Conservation (phyloP, 129 eudicot genomes). For the Flaveria trinervia region DNA sequence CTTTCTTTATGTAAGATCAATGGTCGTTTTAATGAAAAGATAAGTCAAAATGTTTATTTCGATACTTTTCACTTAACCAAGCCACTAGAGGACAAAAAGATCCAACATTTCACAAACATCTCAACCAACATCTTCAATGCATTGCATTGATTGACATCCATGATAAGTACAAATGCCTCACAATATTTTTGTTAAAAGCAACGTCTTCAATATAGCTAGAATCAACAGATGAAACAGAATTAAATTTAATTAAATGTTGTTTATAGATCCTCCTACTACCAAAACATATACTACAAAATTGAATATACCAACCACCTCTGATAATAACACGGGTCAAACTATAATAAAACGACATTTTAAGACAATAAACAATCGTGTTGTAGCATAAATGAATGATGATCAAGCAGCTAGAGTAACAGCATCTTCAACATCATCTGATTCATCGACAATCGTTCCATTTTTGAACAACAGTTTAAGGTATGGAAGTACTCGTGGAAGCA, state of each 20-base stretch:
- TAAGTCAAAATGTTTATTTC: no score
- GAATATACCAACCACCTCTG: neutral
- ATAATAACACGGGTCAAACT: neutral
- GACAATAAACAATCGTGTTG: neutral
- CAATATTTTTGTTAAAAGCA: neutral
- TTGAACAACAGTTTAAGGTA: slow-evolving; percentile 64
- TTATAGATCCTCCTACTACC: neutral
- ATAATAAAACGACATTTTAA: no score
- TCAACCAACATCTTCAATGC: neutral
- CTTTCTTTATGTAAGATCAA: no score
- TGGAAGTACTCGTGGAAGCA: slow-evolving; percentile 75
- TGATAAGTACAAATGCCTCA: slow-evolving; percentile 8
- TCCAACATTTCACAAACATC: neutral
- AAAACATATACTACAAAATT: slow-evolving; percentile 12
- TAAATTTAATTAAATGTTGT: neutral
- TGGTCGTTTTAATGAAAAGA: no score
- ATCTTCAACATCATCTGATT: slow-evolving; percentile 47
- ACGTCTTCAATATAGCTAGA: neutral
- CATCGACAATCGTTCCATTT: slow-evolving; percentile 59
- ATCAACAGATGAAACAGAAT: neutral
- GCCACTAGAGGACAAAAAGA: neutral
- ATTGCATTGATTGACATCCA: neutral
- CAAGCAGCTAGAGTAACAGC: slow-evolving; percentile 38
- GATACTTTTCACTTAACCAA: neutral
- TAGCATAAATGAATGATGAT: slow-evolving; percentile 1